Percentiles rank a stretch among this genome's conserved stretches.
Conservation (phyloP, 208 protist genomes). For the Trypanosoma vivax region DNA sequence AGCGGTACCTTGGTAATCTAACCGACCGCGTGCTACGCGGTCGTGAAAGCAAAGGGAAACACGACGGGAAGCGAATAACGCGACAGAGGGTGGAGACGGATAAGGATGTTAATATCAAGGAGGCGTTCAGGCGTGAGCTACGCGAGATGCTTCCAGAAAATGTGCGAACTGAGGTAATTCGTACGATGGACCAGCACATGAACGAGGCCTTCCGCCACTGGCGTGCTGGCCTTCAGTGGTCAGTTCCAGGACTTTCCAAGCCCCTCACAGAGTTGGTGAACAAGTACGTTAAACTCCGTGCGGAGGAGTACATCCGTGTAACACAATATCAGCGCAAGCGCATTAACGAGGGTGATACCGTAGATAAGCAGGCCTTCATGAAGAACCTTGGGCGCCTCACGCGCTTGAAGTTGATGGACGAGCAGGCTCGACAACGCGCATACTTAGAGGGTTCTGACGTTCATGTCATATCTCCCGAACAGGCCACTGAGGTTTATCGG, state of each 20-base stretch:
- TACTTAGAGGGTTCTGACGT: slow-evolving; percentile 98
- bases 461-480: slow-evolving; percentile 86
- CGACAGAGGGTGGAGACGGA: slow-evolving; percentile 99
- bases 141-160: slow-evolving; percentile 99
- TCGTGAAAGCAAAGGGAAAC: slow-evolving; percentile 91
- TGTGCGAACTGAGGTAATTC: slow-evolving; percentile 94
- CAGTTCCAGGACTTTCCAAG: slow-evolving; percentile 96
- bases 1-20: slow-evolving; percentile 99
- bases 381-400: slow-evolving; percentile 99
- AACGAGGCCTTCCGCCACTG: slow-evolving; percentile 99
- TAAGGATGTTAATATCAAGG: slow-evolving; percentile 99
- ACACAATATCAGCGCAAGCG: slow-evolving; percentile 99
- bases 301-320: slow-evolving; percentile 99
- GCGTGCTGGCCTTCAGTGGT: slow-evolving; percentile 99
- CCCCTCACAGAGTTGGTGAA: slow-evolving; percentile 99
- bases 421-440: slow-evolving; percentile 98
- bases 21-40: slow-evolving; percentile 99
- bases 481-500: slow-evolving; percentile 99
- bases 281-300: slow-evolving; percentile 99
- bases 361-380: slow-evolving; percentile 99
- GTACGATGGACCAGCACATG: slow-evolving; percentile 99
- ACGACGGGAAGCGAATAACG: slow-evolving; percentile 98
- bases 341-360: slow-evolving; percentile 97
- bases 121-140: slow-evolving; percentile 99
- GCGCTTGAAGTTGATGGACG: slow-evolving; percentile 99